Percentiles rank a stretch among this genome's conserved stretches.
Conservation (phyloP, 1,284 basidiomycete species). For the Pyrrhoderma noxium region DNA sequence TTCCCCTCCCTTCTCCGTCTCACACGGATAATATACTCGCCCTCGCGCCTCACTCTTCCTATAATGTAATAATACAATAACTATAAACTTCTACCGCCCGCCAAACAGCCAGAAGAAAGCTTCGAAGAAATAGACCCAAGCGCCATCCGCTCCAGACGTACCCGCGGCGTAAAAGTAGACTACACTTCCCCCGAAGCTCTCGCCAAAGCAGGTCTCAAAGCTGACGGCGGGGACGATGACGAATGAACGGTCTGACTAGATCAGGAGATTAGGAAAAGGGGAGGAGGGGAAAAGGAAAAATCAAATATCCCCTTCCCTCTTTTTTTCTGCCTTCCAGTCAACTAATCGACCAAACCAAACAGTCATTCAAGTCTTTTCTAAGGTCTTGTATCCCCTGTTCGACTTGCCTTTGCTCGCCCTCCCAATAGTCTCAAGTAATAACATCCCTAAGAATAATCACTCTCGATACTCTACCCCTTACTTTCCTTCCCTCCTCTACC, state of each 20-base stretch:
- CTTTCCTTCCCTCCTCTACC: neutral
- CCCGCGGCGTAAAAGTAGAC: conserved; percentile 17
- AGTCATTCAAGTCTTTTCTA: too few relatives aligned
- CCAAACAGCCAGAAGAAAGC: conserved; percentile 12
- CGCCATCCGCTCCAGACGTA: conserved; percentile 12
- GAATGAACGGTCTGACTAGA: conserved; percentile 4
- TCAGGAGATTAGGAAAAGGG: neutral
- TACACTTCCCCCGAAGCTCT: conserved; percentile 17
- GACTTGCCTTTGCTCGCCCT: neutral
- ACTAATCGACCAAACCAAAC: too few relatives aligned
- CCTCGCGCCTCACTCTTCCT: too few relatives aligned
- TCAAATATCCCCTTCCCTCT: neutral
- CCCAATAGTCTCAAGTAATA: neutral
- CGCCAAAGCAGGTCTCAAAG: conserved; percentile 16
- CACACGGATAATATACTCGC: neutral
- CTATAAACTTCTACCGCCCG: neutral
- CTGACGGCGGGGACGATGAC: conserved; percentile 14
- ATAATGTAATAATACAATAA: too few relatives aligned
- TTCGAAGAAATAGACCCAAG: conserved; percentile 16
- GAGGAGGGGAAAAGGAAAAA: neutral
- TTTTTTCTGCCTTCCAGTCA: conserved; percentile 1
- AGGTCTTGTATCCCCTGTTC: neutral
- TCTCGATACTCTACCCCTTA: neutral
- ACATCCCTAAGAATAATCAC: neutral
- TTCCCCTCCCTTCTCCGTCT: neutral